These are phyloP conservation scores for Xenoacremonium recifei DNA, from an alignment of 2,329 filamentous ascomycete species.

Conservation along the genomic window DNA sequence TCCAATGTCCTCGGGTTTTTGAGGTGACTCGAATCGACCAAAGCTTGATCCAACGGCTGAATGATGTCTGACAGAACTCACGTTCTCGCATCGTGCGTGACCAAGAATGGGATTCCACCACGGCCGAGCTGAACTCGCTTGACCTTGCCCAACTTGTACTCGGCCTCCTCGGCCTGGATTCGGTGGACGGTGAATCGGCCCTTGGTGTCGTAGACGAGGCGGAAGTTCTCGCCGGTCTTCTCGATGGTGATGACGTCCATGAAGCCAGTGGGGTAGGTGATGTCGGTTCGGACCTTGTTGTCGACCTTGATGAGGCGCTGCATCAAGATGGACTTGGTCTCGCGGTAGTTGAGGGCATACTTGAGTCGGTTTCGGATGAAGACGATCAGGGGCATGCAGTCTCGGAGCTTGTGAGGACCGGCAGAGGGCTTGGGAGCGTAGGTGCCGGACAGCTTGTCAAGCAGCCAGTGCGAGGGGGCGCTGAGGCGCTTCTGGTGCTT, in stretches of 20 bases:
- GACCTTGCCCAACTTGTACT: conserved; percentile 99
- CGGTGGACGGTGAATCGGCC: conserved; percentile 99
- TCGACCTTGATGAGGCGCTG: conserved; percentile 99
- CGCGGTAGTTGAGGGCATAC: conserved; percentile 98
- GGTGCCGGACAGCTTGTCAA: conserved; percentile 98
- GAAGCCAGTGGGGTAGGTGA: conserved; percentile 95
- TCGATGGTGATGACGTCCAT: conserved; percentile 99
- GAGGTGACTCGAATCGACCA: conserved; percentile 64
- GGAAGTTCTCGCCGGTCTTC: conserved; percentile 99
- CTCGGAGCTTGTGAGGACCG: conserved; percentile 99
- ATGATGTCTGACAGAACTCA: conserved; percentile 97
- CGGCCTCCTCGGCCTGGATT: conserved; percentile 96
- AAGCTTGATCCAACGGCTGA: conserved; percentile 99
- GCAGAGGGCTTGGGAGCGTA: conserved; percentile 69
- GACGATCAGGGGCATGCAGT: conserved; percentile 98
- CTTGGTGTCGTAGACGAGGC: conserved; percentile 99
- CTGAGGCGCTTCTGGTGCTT: conserved; percentile 99
- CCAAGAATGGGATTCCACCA: conserved; percentile 99
- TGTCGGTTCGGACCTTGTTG: conserved; percentile 98
- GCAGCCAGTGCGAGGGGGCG: conserved; percentile 98
- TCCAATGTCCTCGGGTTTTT: conserved; percentile 32
- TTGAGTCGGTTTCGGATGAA: conserved; percentile 97
- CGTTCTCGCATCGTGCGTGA: conserved; percentile 99
- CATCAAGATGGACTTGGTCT: conserved; percentile 97
- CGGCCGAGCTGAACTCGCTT: conserved; percentile 99